Evolutionary conservation across 2,329 filamentous ascomycete species (phyloP), one percentile per base, ranked within the genome.

Genomic region (Didymellaceae sp.): DNA sequence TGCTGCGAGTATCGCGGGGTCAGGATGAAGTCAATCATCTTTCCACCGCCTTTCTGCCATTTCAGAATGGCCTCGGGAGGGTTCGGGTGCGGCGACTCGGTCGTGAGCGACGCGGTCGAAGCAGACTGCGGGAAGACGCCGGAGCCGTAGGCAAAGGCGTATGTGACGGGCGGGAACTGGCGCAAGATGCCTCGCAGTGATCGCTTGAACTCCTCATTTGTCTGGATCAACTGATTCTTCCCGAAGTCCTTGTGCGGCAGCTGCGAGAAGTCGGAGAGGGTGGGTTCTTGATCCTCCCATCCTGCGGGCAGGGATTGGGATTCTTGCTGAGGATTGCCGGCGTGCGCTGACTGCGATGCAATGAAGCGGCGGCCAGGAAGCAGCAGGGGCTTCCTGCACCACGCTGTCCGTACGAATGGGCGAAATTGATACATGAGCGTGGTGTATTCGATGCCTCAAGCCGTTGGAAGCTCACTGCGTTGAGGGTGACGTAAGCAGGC

Each of bases 1-100:
- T 99, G 94, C 70, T 99, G 89, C 1, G 89, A 91, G 73, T 96
- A 90, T 1, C 90, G 90, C 9, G 97, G 93, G 20, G 93, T 94
- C 70, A 99, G 94, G 61, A 99, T 95, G 71, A 99, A 96, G 75
- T 99, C 94, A 58, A 99, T 96, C 87, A 97, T 96, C 77, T 97
- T 97, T 10, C 91, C 91, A 1, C 86, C 86, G 22, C 90, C 90
- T 64, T 90, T 87, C 74, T 97, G 93, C 60, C 91, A 89, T 61
- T 91, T 90, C 59, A 88, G 80, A 6, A 97, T 86, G 1, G 90
- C 90, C 43, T 86, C 80, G 1, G 91, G 90, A 1, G 93, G 87
- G 54, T 91, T 87, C 6, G 92, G 88, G 68, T 97, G 93, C 18
- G 92, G 84, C 16, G 86, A 84, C 41, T 84, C 78, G 41, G 86